Base-by-base conservation (phyloP, 169 alveolate genomes). In the Plasmodium ovale region DNA sequence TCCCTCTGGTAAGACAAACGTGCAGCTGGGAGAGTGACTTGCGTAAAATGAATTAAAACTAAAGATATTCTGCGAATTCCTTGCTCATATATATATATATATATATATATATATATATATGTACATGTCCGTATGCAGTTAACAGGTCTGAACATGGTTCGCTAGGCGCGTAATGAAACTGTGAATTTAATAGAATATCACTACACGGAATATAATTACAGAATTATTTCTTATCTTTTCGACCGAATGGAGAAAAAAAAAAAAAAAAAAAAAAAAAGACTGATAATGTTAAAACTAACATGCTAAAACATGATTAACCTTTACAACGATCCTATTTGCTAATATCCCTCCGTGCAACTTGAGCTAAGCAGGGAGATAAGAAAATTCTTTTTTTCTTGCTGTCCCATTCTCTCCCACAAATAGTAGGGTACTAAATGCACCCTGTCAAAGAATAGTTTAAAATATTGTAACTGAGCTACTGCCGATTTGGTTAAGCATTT, bases 371-470 rank as follows among this genome's bases (percentile, higher is more conserved):
- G 19, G 47, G 23, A 56, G 25, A 56, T 72, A 33, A 72, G 37
- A 72, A 56, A 72, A 35, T 51, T 37, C 56, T 67, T 77, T 62
- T 62, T 62, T 29, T 77, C 62, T 31, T 21, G 21, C 19, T 0
- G 12, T 23, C 27, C 16, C 31, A 72, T 72, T 29, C 29, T 77
- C 47, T 49, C 29, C 88, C 88, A 77, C 9, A 49, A 2, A 51
- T 77, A 33, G 42, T 33, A 31, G 0, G 73, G 77, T 23, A 77
- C 74, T 67, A 77, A 77, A 77, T 77, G 21, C 10, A 77, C 79
- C 5, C 5, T n/a, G 56, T 60, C 27, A 77, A 77, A 77, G 21
- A 60, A 77, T 42, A 77, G n/a, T 37, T 77, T 77, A 51, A 77
- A 77, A 67, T 77, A 77, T 7, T 62, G 59, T 27, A 77, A 21